A percentile compares a stretch with the other conserved stretches of the same genome.
These are phyloP conservation scores for Zygotorulaspora chibaensis DNA, from an alignment of 805 yeast species.

Conservation along the genomic window DNA sequence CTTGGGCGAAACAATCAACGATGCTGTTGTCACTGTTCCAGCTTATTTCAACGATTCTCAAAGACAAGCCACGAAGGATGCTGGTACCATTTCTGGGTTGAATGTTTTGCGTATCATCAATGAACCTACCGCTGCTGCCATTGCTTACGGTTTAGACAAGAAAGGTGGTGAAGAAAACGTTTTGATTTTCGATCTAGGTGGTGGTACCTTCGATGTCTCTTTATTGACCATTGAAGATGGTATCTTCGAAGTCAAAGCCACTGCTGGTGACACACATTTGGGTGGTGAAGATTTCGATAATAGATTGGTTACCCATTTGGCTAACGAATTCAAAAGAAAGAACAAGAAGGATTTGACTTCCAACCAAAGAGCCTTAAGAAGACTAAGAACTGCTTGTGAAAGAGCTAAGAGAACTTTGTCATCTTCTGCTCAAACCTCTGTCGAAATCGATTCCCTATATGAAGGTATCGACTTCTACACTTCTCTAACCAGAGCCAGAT, in stretches of 20 bases:
- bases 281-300: constrained; percentile 99
- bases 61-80: constrained; percentile 96
- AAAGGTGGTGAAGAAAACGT: constrained; percentile 78
- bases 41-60: constrained; percentile 96
- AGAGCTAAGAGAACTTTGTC: constrained; percentile 99
- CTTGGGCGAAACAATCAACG: constrained; percentile 78
- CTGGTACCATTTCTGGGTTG: constrained; percentile 91
- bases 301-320: constrained; percentile 91
- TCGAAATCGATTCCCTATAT: constrained; percentile 91
- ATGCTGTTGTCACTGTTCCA: constrained; percentile 93
- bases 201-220: constrained; percentile 98
- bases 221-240: constrained; percentile 91
- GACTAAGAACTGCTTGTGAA: constrained; percentile 98
- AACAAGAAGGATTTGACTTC: constrained; percentile 88
- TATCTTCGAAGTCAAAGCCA: constrained; percentile 94
- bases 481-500: constrained; percentile 96
- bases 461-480: constrained; percentile 98
- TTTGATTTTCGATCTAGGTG: constrained; percentile 93
- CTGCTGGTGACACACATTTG: constrained; percentile 77
- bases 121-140: constrained; percentile 96
- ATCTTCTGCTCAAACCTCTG: constrained; percentile 93
- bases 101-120: constrained; percentile 90
- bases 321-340: constrained; percentile 95
- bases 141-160: constrained; percentile 88
- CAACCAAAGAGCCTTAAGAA: constrained; percentile 96